A percentile compares a stretch with the other conserved stretches of the same genome.
These are phyloP conservation scores for Hypseocharis bilobata DNA, from an alignment of 441 rosid genomes.

Conservation along the genomic window DNA sequence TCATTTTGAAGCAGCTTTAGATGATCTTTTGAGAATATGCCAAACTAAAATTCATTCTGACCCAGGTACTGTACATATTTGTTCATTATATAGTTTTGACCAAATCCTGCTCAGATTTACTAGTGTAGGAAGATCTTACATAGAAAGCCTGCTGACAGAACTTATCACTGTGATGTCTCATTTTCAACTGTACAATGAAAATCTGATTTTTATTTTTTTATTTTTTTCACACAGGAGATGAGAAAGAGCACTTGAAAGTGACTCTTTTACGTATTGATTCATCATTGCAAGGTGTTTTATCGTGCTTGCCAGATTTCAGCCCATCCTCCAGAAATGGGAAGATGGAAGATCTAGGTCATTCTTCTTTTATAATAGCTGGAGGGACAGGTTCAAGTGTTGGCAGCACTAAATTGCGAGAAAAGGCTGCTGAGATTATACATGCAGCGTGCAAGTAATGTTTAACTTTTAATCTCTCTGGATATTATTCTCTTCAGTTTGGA, in stretches of 20 bases:
- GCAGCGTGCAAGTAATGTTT: constrained; percentile 83
- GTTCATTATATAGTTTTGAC: constrained; percentile 10
- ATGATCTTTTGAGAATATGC: constrained; percentile 77
- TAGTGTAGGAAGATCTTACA: constrained; percentile 12
- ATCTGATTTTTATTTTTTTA: constrained; percentile 13
- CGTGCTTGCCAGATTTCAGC: constrained; percentile 98
- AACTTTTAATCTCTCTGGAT: constrained; percentile 12
- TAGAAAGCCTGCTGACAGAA: background rate
- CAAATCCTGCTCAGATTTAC: constrained; percentile 1
- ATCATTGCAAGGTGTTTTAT: constrained; percentile 91
- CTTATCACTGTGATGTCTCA: no score
- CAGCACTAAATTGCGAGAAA: constrained; percentile 71
- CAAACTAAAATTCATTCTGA: constrained; percentile 70
- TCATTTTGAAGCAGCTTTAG: constrained; percentile 85
- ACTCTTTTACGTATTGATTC: constrained; percentile 97
- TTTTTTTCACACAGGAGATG: constrained; percentile 63
- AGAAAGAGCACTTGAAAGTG: constrained; percentile 97
- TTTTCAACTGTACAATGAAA: no score
- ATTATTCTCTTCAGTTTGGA: constrained; percentile 8
- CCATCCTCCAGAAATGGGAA: constrained; percentile 64
- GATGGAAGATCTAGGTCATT: constrained; percentile 42
- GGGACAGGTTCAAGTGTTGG: constrained; percentile 91
- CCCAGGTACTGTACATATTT: constrained; percentile 44
- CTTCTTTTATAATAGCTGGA: constrained; percentile 88
- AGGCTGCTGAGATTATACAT: constrained; percentile 76